Base-by-base conservation (phyloP, 2,329 filamentous ascomycete species). In the Orbilia blumenaviensis region DNA sequence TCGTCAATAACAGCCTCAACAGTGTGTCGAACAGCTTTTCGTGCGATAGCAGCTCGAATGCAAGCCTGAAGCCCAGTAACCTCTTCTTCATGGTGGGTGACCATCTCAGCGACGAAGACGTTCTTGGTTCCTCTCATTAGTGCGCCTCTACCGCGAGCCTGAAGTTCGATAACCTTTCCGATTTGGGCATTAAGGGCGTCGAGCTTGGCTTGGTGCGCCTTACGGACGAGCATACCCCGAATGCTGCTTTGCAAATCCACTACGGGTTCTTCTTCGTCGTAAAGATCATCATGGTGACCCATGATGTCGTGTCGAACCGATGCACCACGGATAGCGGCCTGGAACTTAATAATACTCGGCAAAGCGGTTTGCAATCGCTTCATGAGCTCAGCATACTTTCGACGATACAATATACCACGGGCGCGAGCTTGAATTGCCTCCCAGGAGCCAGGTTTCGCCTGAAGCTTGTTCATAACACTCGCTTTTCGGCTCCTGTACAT, bases 1-100 rank as follows among this genome's bases (percentile, higher is more conserved):
- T 96, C 89, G 63, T 90, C 90, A 73, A 96, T 92, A 1, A 98
- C 86, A 78, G 94, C 89, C 21, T 87, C 88, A 41, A 99, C 86
- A 0, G 93, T 85, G 48, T 89, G 87, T 16, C 91, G 93, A 58
- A 98, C 87, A 25, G 90, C 86, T 54, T 89, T 87, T 52, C 95
- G 89, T 42, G 92, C 85, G 78, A 96, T 86, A 87, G 96, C 92
- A 0, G 92, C 94, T 73, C 94, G 89, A 32, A 89, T 86, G 6
- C 94, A 84, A 27, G 89, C 89, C 83, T 99, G 95, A 1, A 97
- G 85, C 32, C 89, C 84, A 23, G 89, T 84, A 41, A 94, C 88
- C 76, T 89, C 87, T 0, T 88, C 85, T 38, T 90, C 42, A 9
- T 68, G 88, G 79, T 92, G 88, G 1, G 89, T 88, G 61, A 89